Evolutionary conservation across 1,284 basidiomycete species (phyloP).

Genomic region (Pseudozyma pruni): DNA sequence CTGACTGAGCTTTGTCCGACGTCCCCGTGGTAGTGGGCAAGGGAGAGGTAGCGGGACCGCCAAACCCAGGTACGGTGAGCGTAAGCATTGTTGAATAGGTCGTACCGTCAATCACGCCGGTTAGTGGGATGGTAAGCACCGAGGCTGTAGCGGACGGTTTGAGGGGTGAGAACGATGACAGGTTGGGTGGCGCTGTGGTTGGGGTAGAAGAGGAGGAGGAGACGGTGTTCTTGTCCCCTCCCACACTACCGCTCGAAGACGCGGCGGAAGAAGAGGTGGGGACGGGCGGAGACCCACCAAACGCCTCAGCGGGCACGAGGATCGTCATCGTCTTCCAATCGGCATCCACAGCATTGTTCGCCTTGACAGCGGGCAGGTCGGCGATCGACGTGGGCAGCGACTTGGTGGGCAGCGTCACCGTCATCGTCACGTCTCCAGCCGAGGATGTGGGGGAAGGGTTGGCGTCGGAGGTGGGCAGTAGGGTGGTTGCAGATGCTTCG

Average conservation of each 20-base stretch:
- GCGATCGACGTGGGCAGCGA: slow-evolving; percentile 21
- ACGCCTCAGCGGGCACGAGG: slow-evolving; percentile 36
- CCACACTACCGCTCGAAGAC: slow-evolving; percentile 1
- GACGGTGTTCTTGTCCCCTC: slow-evolving; percentile 1
- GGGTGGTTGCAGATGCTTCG: slow-evolving; percentile 20
- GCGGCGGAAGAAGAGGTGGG: slow-evolving; percentile 5
- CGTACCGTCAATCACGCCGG: slow-evolving; percentile 30
- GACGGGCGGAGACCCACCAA: slow-evolving; percentile 13
- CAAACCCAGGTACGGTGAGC: slow-evolving; percentile 19
- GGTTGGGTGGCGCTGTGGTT: slow-evolving; percentile 18
- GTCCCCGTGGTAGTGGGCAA: not conserved
- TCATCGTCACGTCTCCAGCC: slow-evolving; percentile 27
- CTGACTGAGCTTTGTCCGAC: slow-evolving; percentile 9
- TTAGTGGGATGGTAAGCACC: slow-evolving; percentile 30
- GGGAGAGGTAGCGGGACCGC: not conserved
- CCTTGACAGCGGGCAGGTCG: slow-evolving; percentile 13
- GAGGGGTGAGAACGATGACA: slow-evolving; percentile 30
- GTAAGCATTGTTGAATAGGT: slow-evolving; percentile 42
- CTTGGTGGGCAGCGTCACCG: slow-evolving; percentile 32
- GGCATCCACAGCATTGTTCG: slow-evolving; percentile 4
- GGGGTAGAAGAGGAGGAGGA: slow-evolving; percentile 2
- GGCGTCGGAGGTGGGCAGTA: slow-evolving; percentile 19
- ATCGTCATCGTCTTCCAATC: slow-evolving; percentile 51
- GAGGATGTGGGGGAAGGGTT: not conserved
- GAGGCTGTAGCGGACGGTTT: slow-evolving; percentile 5